Conservation (phyloP, 163 green algal genomes). For the Picocystis sp. region DNA sequence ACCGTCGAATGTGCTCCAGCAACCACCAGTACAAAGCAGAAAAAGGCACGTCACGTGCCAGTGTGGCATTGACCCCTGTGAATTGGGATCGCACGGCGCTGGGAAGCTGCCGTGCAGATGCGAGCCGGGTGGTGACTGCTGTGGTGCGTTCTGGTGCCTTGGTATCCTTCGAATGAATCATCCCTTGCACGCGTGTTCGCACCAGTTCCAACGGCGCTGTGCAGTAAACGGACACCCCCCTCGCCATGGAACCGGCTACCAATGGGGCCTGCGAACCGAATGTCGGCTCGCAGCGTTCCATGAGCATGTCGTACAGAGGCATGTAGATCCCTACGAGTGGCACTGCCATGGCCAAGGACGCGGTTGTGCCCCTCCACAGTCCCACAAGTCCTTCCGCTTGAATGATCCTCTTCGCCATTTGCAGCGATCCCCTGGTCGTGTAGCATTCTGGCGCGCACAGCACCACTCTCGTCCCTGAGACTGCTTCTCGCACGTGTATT, state of each 20-base stretch:
- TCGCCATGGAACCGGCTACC: slow-evolving; percentile 45
- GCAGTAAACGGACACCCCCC: slow-evolving; percentile 53
- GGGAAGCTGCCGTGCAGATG: neutral
- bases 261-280: slow-evolving; percentile 36
- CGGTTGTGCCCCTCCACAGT: slow-evolving; percentile 72
- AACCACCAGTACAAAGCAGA: slow-evolving; percentile 79
- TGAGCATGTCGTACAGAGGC: slow-evolving; percentile 76
- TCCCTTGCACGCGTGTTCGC: slow-evolving; percentile 68
- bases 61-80: slow-evolving; percentile 59
- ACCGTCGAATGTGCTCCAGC: slow-evolving; percentile 44
- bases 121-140: neutral
- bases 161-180: neutral
- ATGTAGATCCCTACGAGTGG: slow-evolving; percentile 88
- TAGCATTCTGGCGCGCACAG: neutral
- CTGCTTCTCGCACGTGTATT: no score
- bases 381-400: slow-evolving; percentile 49
- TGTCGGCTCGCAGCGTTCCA: slow-evolving; percentile 15
- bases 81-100: slow-evolving; percentile 31
- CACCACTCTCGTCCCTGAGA: no score
- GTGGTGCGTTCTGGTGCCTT: neutral
- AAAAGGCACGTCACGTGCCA: slow-evolving; percentile 88
- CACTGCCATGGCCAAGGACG: slow-evolving; percentile 62
- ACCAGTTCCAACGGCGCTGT: slow-evolving; percentile 82
- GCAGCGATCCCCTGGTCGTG: slow-evolving; percentile 2
- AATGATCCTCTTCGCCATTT: slow-evolving; percentile 5